Percentiles rank a stretch among this genome's conserved stretches.
Evolutionary conservation across 352 stramenopile species (phyloP).

Genomic region (Phytophthora capsici): DNA sequence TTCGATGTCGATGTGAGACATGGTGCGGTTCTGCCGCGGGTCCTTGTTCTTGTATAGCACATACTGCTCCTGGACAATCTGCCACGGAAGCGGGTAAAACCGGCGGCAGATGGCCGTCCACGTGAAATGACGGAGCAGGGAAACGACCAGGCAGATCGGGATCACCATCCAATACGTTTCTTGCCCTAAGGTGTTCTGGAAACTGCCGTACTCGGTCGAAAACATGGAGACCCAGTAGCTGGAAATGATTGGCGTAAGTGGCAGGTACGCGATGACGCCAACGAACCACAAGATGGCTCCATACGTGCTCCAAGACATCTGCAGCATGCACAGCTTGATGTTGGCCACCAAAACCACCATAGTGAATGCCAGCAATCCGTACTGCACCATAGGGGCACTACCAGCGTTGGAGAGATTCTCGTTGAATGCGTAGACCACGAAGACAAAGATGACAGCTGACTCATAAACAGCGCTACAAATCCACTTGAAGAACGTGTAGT

Average conservation of each 20-base stretch:
- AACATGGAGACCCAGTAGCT: conserved; percentile 75
- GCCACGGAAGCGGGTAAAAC: conserved; percentile 80
- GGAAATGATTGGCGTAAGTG: conserved; percentile 62
- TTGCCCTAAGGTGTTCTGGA: conserved; percentile 72
- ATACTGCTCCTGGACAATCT: conserved; percentile 85
- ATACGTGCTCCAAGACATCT: conserved; percentile 79
- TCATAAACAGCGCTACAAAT: conserved; percentile 83
- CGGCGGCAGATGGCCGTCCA: conserved; percentile 77
- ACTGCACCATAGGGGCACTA: conserved; percentile 91
- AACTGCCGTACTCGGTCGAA: conserved; percentile 71
- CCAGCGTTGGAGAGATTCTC: conserved; percentile 74
- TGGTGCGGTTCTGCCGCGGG: conserved; percentile 21
- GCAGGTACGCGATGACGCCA: conserved; percentile 72
- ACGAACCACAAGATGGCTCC: conserved; percentile 60
- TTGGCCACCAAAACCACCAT: conserved; percentile 94
- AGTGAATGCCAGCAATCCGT: conserved; percentile 93
- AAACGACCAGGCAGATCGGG: conserved; percentile 56
- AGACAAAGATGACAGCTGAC: conserved; percentile 68
- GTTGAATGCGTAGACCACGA: conserved; percentile 78
- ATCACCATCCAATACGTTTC: conserved; percentile 80
- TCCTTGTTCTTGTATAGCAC: conserved; percentile 51
- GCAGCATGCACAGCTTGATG: conserved; percentile 88
- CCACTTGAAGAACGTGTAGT: conserved; percentile 86
- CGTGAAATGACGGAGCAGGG: conserved; percentile 70
- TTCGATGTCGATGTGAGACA: conserved; percentile 61